phyloP scores from a whole-genome alignment of 805 yeast species.

The Metschnikowia rubicola region DNA sequence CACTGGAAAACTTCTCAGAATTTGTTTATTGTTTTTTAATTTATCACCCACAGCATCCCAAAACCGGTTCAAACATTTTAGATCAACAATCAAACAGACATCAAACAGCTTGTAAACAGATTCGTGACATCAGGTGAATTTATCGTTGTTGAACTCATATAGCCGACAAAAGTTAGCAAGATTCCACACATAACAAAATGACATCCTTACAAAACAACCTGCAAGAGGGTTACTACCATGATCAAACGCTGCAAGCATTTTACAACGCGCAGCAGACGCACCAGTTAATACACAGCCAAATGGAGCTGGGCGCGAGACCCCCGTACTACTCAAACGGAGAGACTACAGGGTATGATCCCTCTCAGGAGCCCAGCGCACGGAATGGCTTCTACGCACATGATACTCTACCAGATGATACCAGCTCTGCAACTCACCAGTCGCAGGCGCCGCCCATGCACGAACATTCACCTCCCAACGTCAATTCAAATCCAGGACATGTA shows the following conservation, averaged over 20 bases:
- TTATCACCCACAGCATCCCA: no score
- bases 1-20: no score
- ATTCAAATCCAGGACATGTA: constrained; percentile 6
- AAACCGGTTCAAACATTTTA: no score
- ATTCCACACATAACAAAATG: constrained; percentile 6
- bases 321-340: constrained; percentile 23
- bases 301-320: constrained; percentile 16
- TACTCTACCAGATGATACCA: constrained; percentile 9
- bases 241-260: constrained; percentile 17
- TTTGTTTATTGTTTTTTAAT: no score
- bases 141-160: no score
- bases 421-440: constrained; percentile 4
- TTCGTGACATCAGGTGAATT: no score
- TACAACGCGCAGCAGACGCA: constrained; percentile 17
- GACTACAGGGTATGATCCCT: constrained; percentile 11
- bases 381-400: constrained; percentile 14
- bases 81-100: no score
- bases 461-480: constrained; percentile 7
- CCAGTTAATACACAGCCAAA: constrained; percentile 12
- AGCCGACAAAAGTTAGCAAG: no score
- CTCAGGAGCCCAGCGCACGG: constrained; percentile 13
- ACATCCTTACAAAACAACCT: constrained; percentile 20
- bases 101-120: no score
- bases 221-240: constrained; percentile 25
- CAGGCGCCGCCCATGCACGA: constrained; percentile 12